phyloP scores from a whole-genome alignment of 495 filamentous ascomycete genomes.

The Penicillium subrubescens region DNA sequence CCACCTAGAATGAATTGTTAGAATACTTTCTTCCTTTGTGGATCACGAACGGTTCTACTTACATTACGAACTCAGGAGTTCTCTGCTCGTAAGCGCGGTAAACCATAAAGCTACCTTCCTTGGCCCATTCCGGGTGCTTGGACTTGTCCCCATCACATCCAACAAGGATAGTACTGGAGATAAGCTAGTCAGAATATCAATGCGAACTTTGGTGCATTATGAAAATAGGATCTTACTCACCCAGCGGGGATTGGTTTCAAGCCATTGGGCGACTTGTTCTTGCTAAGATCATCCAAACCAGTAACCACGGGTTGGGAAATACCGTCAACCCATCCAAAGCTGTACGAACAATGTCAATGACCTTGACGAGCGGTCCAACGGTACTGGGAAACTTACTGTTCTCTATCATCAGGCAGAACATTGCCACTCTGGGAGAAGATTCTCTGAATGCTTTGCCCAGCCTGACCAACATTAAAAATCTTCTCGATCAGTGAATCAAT shows the following conservation, averaged over 20 bases:
- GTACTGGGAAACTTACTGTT: not conserved
- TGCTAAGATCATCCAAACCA: not conserved
- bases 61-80: not conserved
- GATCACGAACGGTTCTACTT: not conserved
- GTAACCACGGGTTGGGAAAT: not conserved
- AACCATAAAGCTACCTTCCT: not conserved
- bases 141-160: not conserved
- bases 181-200: not conserved
- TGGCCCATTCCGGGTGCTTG: not conserved
- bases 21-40: not conserved
- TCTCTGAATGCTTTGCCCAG: not conserved
- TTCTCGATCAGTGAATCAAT: not conserved
- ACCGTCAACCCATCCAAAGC: not conserved
- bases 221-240: not conserved
- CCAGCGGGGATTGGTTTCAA: not conserved
- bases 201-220: not conserved
- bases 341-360: not conserved
- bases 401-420: not conserved
- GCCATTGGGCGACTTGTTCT: not conserved
- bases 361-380: not conserved
- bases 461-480: not conserved
- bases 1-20: not conserved
- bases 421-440: not conserved
- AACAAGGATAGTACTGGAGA: not conserved
- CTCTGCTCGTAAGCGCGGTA: not conserved